phyloP scores from a whole-genome alignment of 1,284 basidiomycete species.

The Chondrostereum purpureum region DNA sequence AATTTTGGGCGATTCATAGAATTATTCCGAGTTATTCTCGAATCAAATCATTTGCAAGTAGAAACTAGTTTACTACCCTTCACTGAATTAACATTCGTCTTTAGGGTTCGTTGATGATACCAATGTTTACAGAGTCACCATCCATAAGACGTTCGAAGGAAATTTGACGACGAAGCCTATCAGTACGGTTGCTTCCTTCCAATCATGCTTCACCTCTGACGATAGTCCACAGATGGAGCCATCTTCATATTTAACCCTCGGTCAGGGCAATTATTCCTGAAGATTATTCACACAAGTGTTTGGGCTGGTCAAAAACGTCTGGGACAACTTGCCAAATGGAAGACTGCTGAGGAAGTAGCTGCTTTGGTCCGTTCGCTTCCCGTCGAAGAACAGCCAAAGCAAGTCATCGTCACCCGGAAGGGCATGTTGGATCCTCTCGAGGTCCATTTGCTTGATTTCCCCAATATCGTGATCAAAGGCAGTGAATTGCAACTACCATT shows the following conservation, averaged over 20 bases:
- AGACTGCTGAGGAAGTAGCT: conserved; percentile 99
- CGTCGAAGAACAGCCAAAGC: conserved; percentile 99
- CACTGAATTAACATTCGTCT: conserved; percentile 12
- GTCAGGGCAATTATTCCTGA: conserved; percentile 96
- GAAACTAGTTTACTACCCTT: conserved; percentile 1
- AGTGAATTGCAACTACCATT: conserved; percentile 97
- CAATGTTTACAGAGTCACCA: conserved; percentile 98
- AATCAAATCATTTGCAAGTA: conserved; percentile 94
- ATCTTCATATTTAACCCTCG: conserved; percentile 99
- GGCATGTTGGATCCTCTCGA: conserved; percentile 99
- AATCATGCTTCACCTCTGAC: conserved; percentile 5
- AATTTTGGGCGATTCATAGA: conserved; percentile 50
- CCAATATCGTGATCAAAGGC: conserved; percentile 99
- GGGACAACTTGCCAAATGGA: conserved; percentile 99
- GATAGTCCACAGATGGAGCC: conserved; percentile 65
- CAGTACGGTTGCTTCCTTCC: conserved; percentile 42
- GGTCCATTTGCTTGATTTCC: conserved; percentile 98
- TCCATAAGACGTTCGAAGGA: conserved; percentile 99
- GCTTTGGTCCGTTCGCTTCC: conserved; percentile 95
- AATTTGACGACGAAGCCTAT: conserved; percentile 99
- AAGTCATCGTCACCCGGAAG: conserved; percentile 98
- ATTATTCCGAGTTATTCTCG: conserved; percentile 97
- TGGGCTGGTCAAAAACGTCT: conserved; percentile 99
- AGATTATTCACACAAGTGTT: conserved; percentile 98
- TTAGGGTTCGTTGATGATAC: conserved; percentile 97